Conservation (phyloP, 2,329 filamentous ascomycete species). For the Aureobasidium sp. region DNA sequence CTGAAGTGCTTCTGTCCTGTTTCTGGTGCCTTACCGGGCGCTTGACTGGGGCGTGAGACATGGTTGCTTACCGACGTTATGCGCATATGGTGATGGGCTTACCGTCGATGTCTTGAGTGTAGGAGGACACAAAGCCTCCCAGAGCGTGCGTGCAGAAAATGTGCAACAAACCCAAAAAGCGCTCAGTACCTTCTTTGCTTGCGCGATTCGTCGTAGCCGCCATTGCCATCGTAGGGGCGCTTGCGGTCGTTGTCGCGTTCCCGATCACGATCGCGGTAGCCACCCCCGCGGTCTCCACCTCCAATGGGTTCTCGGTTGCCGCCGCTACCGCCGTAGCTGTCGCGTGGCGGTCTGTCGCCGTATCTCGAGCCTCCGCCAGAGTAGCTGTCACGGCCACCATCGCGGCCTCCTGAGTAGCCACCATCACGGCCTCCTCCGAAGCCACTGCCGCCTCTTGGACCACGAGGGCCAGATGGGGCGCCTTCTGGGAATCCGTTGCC, state of each 20-base stretch:
- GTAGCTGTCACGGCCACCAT: constrained; percentile 23
- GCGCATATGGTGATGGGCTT: constrained; percentile 12
- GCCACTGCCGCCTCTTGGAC: constrained; percentile 20
- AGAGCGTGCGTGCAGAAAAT: neutral
- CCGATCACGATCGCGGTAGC: constrained; percentile 47
- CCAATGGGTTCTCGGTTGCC: constrained; percentile 35
- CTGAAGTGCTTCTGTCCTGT: constrained; percentile 1
- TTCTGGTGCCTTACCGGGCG: constrained; percentile 11
- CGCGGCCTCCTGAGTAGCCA: constrained; percentile 21
- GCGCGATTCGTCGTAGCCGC: constrained; percentile 66
- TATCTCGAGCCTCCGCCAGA: constrained; percentile 18
- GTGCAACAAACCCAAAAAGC: constrained; percentile 4
- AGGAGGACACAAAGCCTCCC: neutral
- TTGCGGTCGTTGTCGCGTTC: constrained; percentile 47
- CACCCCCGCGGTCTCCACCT: constrained; percentile 29
- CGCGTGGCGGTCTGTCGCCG: constrained; percentile 60
- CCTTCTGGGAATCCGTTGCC: constrained; percentile 42
- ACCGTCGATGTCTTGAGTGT: constrained; percentile 6
- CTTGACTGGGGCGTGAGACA: constrained; percentile 15
- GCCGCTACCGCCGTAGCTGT: constrained; percentile 47
- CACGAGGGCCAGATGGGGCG: constrained; percentile 42
- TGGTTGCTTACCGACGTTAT: constrained; percentile 11
- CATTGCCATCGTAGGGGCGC: constrained; percentile 59
- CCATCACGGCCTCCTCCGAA: constrained; percentile 26
- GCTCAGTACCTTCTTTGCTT: constrained; percentile 53